Evolutionary conservation across 1,139 yeast species (phyloP), one percentile per base, ranked within the genome.

Genomic region (Yamadazyma diddensiae): DNA sequence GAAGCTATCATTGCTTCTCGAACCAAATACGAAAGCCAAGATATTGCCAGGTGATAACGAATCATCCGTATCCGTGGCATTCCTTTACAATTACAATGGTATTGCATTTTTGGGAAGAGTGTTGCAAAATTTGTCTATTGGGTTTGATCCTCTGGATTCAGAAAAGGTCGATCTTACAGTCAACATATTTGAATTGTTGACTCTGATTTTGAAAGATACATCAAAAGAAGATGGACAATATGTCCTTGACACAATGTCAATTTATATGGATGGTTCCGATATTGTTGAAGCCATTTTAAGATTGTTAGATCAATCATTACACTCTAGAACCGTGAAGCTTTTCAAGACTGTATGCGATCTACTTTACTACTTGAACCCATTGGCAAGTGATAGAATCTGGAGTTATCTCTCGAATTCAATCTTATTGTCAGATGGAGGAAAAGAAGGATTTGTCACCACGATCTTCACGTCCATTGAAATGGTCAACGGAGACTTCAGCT

Each of bases 31-130:
- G 0, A 73, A 69, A 38, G 97, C 92, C 3, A 82, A 81, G 44
- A 57, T 85, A 1, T 56, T 86, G 20, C 77, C 85, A 1, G 57
- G 76, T 2, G 49, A 65, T 2, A 51, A 51, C 11, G 55, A 58
- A 3, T 60, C 61, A 20, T 67, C 62, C 21, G 70, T 79, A 5
- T 67, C 85, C 25, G 82, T 83, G 1, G 72, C 87, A 19, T 88
- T 92, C 62, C 62, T 82, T 26, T 77, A 82, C 52, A 70, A 73
- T 5, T 87, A 80, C 50, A 84, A 80, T 51, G 97, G 97, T 1
- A 87, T 97, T 95, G 75, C 94, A 0, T 63, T 84, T 26, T 47
- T 90, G 21, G 97, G 97, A 1, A 71, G 95, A 45, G 62, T 85
- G 0, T 55, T 90, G 19, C 90, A 83, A 44, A 82, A 81, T 43